phyloP scores from a whole-genome alignment of 108 stramenopile genomes.

The Mediolabrus comicus region DNA sequence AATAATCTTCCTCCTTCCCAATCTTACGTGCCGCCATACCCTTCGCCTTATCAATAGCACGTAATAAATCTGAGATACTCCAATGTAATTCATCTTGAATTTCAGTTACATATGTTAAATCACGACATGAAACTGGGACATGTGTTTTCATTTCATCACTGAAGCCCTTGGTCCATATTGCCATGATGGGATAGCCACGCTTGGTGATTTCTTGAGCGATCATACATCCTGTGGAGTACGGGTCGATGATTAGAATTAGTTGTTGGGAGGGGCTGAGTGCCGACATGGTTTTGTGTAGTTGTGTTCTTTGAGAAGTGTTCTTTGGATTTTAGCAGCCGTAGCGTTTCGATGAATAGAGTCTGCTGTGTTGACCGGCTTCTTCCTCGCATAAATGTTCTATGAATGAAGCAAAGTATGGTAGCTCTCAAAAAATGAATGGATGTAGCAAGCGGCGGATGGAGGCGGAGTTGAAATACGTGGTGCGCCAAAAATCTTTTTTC shows the following conservation, averaged over 20 bases:
- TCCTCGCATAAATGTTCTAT: too few species aligned
- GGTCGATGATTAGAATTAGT: conserved; percentile 77
- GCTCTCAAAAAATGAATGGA: too few species aligned
- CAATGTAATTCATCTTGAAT: conserved; percentile 51
- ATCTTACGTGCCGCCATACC: background rate
- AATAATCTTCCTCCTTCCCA: conserved; percentile 18
- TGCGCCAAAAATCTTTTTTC: too few species aligned
- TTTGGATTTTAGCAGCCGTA: too few species aligned
- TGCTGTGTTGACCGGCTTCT: too few species aligned
- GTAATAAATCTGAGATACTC: conserved; percentile 41
- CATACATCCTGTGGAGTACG: conserved; percentile 84
- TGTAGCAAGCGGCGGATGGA: too few species aligned
- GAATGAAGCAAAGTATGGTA: too few species aligned
- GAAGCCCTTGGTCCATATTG: conserved; percentile 71
- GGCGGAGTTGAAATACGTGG: too few species aligned
- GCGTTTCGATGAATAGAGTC: too few species aligned
- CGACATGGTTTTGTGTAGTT: conserved; percentile 81
- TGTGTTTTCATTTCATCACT: conserved; percentile 72
- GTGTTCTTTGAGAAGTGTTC: too few species aligned
- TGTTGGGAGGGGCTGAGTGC: conserved; percentile 30
- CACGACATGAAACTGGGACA: conserved; percentile 56
- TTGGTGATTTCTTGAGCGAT: conserved; percentile 77
- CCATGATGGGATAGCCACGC: conserved; percentile 74
- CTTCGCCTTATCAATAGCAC: conserved; percentile 23
- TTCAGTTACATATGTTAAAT: conserved; percentile 61